phyloP scores from a whole-genome alignment of 768 basidiomycete species.

The Mycena rebaudengoi region DNA sequence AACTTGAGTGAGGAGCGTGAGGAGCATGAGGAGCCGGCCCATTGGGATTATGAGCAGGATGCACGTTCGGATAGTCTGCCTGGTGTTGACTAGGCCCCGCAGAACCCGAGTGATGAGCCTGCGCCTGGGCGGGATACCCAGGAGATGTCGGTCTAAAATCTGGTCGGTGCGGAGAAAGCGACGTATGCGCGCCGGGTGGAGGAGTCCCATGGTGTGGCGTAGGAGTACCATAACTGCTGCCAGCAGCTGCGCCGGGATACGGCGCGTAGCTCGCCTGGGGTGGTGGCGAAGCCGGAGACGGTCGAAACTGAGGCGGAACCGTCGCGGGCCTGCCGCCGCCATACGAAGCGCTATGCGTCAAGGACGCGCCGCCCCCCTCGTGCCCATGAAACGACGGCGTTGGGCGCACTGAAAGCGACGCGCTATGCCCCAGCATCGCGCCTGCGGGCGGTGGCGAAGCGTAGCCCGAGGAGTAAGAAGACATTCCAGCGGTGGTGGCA shows the following conservation, averaged over 20 bases:
- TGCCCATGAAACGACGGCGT: background rate
- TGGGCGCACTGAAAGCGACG: slow-evolving; percentile 13
- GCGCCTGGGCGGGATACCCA: slow-evolving; percentile 2
- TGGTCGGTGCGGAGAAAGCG: slow-evolving; percentile 15
- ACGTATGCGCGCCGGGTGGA: background rate
- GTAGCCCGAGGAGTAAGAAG: too few species aligned
- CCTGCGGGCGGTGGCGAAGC: slow-evolving; percentile 8
- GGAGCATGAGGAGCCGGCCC: slow-evolving; percentile 10
- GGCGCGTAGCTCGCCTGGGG: slow-evolving; percentile 14
- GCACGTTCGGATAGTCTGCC: slow-evolving; percentile 12
- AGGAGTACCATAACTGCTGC: slow-evolving; percentile 3
- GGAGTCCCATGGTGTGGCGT: slow-evolving; percentile 4
- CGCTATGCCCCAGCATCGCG: slow-evolving; percentile 1
- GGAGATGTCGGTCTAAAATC: slow-evolving; percentile 22
- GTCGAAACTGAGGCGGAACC: too few species aligned
- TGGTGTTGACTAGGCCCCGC: too few species aligned
- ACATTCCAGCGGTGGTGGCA: too few species aligned
- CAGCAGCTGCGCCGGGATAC: background rate
- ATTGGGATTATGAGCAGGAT: slow-evolving; percentile 7
- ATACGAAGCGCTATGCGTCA: background rate
- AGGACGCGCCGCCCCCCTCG: too few species aligned
- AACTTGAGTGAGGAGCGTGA: background rate
- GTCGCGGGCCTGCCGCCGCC: background rate
- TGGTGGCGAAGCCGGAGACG: too few species aligned
- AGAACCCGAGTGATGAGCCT: background rate